Conservation (phyloP, 2,329 filamentous ascomycete genomes). For the Cordyceps militaris region DNA sequence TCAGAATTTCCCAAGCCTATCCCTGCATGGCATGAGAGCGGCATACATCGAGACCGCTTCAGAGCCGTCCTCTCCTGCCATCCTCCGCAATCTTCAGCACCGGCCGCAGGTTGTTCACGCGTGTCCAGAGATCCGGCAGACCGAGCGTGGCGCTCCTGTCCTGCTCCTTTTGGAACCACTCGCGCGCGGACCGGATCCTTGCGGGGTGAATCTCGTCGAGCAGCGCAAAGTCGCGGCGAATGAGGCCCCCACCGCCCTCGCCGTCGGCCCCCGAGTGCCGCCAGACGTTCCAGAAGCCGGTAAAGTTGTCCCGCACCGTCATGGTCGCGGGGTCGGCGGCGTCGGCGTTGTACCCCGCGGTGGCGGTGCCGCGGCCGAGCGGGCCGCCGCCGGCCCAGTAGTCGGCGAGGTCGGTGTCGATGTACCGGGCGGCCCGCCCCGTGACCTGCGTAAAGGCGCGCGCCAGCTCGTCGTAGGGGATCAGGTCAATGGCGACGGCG, state of each 20-base stretch:
- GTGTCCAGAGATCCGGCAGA: slow-evolving; percentile 14
- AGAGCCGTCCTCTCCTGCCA: slow-evolving; percentile 15
- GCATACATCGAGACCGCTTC: neutral
- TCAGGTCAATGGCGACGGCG: slow-evolving; percentile 35
- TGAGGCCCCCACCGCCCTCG: slow-evolving; percentile 24
- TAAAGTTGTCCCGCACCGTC: slow-evolving; percentile 41
- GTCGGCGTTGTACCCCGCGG: slow-evolving; percentile 32
- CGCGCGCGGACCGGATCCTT: slow-evolving; percentile 39
- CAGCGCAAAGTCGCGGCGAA: slow-evolving; percentile 39
- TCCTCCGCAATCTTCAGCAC: slow-evolving; percentile 18
- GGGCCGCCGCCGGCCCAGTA: slow-evolving; percentile 24
- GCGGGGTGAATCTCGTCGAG: slow-evolving; percentile 45
- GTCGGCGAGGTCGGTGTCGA: slow-evolving; percentile 28
- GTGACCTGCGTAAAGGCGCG: slow-evolving; percentile 36
- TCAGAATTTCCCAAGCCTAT: too few relatives aligned
- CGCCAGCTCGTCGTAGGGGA: slow-evolving; percentile 33
- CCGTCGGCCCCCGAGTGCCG: slow-evolving; percentile 31
- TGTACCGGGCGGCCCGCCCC: slow-evolving; percentile 32
- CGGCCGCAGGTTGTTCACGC: slow-evolving; percentile 15
- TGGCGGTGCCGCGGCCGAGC: slow-evolving; percentile 15
- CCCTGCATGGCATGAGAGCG: too few relatives aligned
- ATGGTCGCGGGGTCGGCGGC: slow-evolving; percentile 25
- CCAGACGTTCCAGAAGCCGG: slow-evolving; percentile 43
- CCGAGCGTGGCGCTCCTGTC: slow-evolving; percentile 20
- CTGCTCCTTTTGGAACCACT: slow-evolving; percentile 39